Percentiles rank a stretch among this genome's conserved stretches.
Conservation (phyloP, 768 basidiomycete species). For the Serendipita sp. region DNA sequence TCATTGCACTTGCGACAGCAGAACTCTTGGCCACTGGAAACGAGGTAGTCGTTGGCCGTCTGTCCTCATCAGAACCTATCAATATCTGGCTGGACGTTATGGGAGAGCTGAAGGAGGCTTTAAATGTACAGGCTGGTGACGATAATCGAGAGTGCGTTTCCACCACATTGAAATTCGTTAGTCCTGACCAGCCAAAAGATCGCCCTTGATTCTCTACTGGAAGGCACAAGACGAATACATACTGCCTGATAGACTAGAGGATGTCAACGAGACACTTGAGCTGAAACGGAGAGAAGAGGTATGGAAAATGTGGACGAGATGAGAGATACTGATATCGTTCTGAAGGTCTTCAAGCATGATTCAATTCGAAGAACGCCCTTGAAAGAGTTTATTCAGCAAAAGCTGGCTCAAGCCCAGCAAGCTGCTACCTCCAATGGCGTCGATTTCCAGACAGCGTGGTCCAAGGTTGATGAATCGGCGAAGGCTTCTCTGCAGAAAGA, state of each 20-base stretch:
- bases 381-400: conserved; percentile 39
- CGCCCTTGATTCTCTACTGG: conserved; percentile 49
- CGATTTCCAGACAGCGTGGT: conserved; percentile 43
- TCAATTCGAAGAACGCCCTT: conserved; percentile 54
- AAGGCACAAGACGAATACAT: conserved; percentile 37
- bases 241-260: conserved; percentile 41
- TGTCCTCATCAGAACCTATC: conserved; percentile 55
- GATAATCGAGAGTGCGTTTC: conserved; percentile 25
- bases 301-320: conserved; percentile 15
- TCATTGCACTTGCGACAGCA: conserved; percentile 70
- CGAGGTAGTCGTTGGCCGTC: conserved; percentile 51
- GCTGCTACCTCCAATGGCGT: conserved; percentile 50
- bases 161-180: conserved; percentile 12
- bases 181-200: conserved; percentile 18
- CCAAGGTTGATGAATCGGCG: conserved; percentile 56
- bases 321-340: background rate
- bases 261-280: conserved; percentile 58
- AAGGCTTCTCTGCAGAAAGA: conserved; percentile 42
- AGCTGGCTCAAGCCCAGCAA: conserved; percentile 31
- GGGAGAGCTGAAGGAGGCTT: conserved; percentile 67
- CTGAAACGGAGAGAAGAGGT: conserved; percentile 62
- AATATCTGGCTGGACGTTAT: conserved; percentile 84
- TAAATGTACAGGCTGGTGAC: conserved; percentile 19
- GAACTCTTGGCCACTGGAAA: conserved; percentile 60
- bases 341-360: conserved; percentile 53